Conservation (phyloP, 2,329 filamentous ascomycete genomes). For the Elsinoe batatas region DNA sequence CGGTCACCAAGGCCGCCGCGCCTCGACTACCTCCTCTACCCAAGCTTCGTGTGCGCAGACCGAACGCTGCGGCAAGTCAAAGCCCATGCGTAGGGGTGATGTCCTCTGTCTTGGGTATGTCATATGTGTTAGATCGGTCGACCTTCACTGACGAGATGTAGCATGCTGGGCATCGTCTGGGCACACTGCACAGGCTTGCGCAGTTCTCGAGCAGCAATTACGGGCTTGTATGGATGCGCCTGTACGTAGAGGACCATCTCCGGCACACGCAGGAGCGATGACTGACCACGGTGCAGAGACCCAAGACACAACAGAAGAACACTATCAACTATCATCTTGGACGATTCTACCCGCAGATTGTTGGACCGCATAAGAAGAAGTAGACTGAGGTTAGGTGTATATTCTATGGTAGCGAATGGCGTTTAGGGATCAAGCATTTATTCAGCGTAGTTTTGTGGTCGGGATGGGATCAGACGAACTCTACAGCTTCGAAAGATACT, state of each 20-base stretch:
- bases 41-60: slow-evolving; percentile 55
- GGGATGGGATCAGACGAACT: not conserved
- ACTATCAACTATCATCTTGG: slow-evolving; percentile 86
- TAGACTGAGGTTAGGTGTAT: slow-evolving; percentile 23
- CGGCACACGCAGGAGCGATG: slow-evolving; percentile 7
- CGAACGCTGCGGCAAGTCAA: slow-evolving; percentile 47
- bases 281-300: slow-evolving; percentile 37
- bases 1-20: slow-evolving; percentile 27
- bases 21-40: slow-evolving; percentile 49
- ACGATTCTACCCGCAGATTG: slow-evolving; percentile 64
- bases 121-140: slow-evolving; percentile 35
- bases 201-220: slow-evolving; percentile 50
- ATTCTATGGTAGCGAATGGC: not conserved
- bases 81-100: slow-evolving; percentile 59
- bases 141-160: slow-evolving; percentile 27
- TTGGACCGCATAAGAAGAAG: slow-evolving; percentile 59
- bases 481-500: no score
- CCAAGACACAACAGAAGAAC: slow-evolving; percentile 52
- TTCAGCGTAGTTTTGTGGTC: not conserved
- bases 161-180: slow-evolving; percentile 79
- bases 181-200: slow-evolving; percentile 53
- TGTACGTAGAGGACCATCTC: slow-evolving; percentile 37
- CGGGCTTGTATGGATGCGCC: slow-evolving; percentile 71
- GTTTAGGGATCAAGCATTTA: slow-evolving; percentile 4
- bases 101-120: slow-evolving; percentile 57